phyloP scores from a whole-genome alignment of 1,284 basidiomycete genomes.

The Ceratobasidium sp. region DNA sequence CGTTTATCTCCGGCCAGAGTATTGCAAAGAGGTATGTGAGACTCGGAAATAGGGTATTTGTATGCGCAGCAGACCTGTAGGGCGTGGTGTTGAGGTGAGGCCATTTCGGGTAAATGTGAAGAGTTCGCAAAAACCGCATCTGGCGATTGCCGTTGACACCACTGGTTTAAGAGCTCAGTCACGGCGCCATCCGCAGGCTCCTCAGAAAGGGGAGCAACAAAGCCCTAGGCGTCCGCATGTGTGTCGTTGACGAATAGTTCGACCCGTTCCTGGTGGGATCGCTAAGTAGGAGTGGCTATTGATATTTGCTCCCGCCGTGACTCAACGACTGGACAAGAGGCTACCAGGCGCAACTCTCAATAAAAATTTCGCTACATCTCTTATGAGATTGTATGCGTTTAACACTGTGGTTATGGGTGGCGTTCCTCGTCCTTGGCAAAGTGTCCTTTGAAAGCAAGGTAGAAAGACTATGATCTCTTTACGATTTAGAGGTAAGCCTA shows the following conservation, averaged over 20 bases:
- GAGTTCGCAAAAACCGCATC: conserved; percentile 42
- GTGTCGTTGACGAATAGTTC: conserved; percentile 58
- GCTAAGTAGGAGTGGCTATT: conserved; percentile 58
- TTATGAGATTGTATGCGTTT: conserved; percentile 80
- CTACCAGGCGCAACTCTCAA: conserved; percentile 65
- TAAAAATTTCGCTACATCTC: conserved; percentile 60
- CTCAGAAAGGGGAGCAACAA: conserved; percentile 67
- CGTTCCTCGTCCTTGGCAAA: conserved; percentile 66
- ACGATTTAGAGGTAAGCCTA: conserved; percentile 70
- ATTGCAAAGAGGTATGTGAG: conserved; percentile 2
- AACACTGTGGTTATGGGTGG: conserved; percentile 61
- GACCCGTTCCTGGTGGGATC: conserved; percentile 10
- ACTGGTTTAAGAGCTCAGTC: conserved; percentile 16
- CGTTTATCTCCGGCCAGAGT: conserved; percentile 5
- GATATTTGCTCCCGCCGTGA: conserved; percentile 63
- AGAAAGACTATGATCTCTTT: conserved; percentile 70
- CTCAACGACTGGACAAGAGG: conserved; percentile 63
- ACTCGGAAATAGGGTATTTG: neutral
- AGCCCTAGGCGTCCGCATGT: conserved; percentile 74
- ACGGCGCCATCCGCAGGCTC: too few species aligned
- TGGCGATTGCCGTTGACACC: conserved; percentile 44
- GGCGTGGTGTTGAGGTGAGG: conserved; percentile 45
- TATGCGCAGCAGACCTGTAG: conserved; percentile 63
- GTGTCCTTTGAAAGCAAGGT: too few species aligned
- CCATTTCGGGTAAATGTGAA: neutral